A percentile compares a stretch with the other conserved stretches of the same genome.
These are phyloP conservation scores for Saccharomycopsis crataegensis DNA, from an alignment of 1,139 yeast genomes.

Conservation along the genomic window DNA sequence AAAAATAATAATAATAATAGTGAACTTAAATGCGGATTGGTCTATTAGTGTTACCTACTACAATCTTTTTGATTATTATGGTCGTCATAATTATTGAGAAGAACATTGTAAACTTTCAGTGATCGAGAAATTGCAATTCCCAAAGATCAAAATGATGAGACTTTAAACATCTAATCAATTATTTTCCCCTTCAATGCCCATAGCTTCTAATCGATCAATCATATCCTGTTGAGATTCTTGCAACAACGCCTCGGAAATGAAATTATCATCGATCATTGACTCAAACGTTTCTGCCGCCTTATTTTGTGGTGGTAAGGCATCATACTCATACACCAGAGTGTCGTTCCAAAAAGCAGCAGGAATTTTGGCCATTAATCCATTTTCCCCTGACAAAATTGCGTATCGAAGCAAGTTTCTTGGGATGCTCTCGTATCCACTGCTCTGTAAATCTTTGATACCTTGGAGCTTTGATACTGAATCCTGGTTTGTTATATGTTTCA, in stretches of 20 bases:
- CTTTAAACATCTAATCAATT: too few relatives aligned
- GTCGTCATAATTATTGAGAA: too few relatives aligned
- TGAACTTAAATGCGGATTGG: too few relatives aligned
- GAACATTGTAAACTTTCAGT: too few relatives aligned
- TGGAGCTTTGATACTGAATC: neutral
- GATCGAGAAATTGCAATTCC: too few relatives aligned
- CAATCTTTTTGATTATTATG: too few relatives aligned
- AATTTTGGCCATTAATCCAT: slow-evolving; percentile 58
- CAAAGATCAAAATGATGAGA: too few relatives aligned
- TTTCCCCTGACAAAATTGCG: slow-evolving; percentile 64
- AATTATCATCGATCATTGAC: slow-evolving; percentile 24
- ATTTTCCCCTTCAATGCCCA: too few relatives aligned
- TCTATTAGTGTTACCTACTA: too few relatives aligned
- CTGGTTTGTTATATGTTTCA: slow-evolving; percentile 28
- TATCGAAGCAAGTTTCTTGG: slow-evolving; percentile 60
- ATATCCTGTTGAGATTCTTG: neutral
- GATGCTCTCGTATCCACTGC: slow-evolving; percentile 27
- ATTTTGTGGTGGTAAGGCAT: slow-evolving; percentile 54
- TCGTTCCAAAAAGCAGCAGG: slow-evolving; percentile 57
- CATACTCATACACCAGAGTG: slow-evolving; percentile 60
- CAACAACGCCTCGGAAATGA: slow-evolving; percentile 1
- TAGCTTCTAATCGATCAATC: too few relatives aligned
- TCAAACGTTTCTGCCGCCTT: slow-evolving; percentile 33
- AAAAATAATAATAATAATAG: too few relatives aligned
- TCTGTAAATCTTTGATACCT: neutral